Evolutionary conservation across 192 early-diverging fungal species (phyloP), one percentile per base, ranked within the genome.

Genomic region (Coemansia sp.): DNA sequence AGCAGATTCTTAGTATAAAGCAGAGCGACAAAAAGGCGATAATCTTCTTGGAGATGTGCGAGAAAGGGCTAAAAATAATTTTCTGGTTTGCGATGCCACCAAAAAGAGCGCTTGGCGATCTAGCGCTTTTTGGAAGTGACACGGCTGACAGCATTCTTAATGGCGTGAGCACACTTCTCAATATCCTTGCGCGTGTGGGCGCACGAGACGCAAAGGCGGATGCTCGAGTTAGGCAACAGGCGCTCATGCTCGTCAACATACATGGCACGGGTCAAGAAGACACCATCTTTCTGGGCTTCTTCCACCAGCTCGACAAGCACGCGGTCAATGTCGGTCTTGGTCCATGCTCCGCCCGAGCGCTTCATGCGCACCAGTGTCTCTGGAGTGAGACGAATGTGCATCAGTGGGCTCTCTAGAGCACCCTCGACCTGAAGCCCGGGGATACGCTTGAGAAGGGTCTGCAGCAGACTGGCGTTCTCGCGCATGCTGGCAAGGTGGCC

Each of bases 231-330:
- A 6, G 93, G 90, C 38, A 86, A 69, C 37, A 79, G 63, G 37
- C 75, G 77, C 83, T 99, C 96, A 66, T 98, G 96, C 36, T 79
- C 84, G 31, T 85, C 72, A 2, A 94, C 89, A 71, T 95, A 95
- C 79, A 92, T 95, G 14, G 95, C 94, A 23, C 92, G 83, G 0
- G 90, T 92, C 6, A 99, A 76, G 66, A 99, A 63, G 13, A 99
- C 80, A 16, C 94, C 93, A 40, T 96, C 88, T 62, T 88, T 86
- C n/a, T 85, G 82, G 14, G 86, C 84, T 69, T 90, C 86, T 38
- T 94, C 93, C 24, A 94, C 90, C 60, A 95, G 73, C 51, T 92
- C 90, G 70, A 92, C 92, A 33, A 95, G 84, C 18, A 93, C 71
- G 9, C 73, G 69, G 31, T 82, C 79, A 36, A 79, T 71, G 42